These are phyloP conservation scores for Vanilla planifolia DNA, from an alignment of 106 monocot genomes.

Conservation along the genomic window DNA sequence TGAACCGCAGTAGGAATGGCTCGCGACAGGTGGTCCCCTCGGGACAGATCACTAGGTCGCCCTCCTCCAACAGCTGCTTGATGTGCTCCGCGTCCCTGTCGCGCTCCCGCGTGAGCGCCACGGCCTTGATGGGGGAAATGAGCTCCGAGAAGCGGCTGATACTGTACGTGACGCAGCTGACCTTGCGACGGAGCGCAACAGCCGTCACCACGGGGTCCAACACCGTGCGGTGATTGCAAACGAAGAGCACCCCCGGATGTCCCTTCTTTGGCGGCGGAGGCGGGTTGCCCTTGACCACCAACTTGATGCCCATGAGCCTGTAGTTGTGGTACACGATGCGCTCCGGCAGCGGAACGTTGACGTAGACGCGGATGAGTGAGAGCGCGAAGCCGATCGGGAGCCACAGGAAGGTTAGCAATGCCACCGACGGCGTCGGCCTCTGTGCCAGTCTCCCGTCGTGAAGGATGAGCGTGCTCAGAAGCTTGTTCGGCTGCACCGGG, in stretches of 20 bases:
- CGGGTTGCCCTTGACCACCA: conserved; percentile 53
- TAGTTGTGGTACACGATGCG: conserved; percentile 51
- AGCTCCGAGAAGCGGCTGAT: conserved; percentile 82
- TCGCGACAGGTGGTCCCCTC: conserved; percentile 95
- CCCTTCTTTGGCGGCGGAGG: conserved; percentile 30
- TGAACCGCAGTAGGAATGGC: conserved; percentile 85
- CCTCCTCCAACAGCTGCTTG: conserved; percentile 41
- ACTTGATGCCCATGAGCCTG: conserved; percentile 48
- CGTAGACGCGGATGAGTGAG: conserved; percentile 47
- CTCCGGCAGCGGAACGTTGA: conserved; percentile 73
- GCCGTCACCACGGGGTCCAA: conserved; percentile 82
- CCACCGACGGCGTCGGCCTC: conserved; percentile 60
- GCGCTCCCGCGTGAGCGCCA: conserved; percentile 60
- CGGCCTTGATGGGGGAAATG: conserved; percentile 81
- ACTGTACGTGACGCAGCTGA: conserved; percentile 91
- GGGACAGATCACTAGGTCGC: conserved; percentile 81
- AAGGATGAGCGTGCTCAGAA: conserved; percentile 65
- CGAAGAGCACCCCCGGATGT: conserved; percentile 64
- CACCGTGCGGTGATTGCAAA: conserved; percentile 92
- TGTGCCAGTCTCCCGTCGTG: conserved; percentile 84
- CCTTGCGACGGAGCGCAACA: conserved; percentile 55
- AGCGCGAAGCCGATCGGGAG: conserved; percentile 68
- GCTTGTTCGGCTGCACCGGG: conserved; percentile 26
- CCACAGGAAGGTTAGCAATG: conserved; percentile 81
- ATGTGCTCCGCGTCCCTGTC: conserved; percentile 57